A percentile compares a stretch with the other conserved stretches of the same genome.
Conservation (phyloP, 352 stramenopile species). For the Aphanomyces euteiches region DNA sequence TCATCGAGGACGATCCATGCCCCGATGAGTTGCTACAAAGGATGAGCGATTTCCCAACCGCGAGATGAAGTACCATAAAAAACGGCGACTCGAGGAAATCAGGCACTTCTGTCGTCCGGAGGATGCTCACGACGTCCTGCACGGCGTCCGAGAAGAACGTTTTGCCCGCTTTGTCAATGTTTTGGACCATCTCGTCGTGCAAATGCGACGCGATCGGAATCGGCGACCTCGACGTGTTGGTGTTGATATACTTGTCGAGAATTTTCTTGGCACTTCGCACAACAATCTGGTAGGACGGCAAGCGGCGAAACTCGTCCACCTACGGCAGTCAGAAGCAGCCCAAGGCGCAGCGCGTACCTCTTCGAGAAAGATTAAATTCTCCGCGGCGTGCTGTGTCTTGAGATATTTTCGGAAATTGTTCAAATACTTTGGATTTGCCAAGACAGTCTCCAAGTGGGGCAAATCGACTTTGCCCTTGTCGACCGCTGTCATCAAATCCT, state of each 20-base stretch:
- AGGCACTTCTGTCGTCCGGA: conserved; percentile 67
- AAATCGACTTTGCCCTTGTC: conserved; percentile 75
- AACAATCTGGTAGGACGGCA: conserved; percentile 82
- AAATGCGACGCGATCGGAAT: conserved; percentile 55
- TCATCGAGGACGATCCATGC: conserved; percentile 72
- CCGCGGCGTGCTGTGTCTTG: conserved; percentile 69
- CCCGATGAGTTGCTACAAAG: conserved; percentile 46
- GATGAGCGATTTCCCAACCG: neutral
- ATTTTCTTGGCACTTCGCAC: conserved; percentile 78
- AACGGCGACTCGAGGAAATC: conserved; percentile 81
- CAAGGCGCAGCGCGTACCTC: conserved; percentile 32
- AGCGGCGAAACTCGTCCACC: conserved; percentile 71
- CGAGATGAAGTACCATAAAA: conserved; percentile 52
- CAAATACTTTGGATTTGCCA: conserved; percentile 62
- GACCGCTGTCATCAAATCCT: conserved; percentile 53
- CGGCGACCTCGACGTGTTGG: conserved; percentile 46
- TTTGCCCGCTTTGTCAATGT: conserved; percentile 59
- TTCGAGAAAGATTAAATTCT: conserved; percentile 83
- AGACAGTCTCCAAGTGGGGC: conserved; percentile 63
- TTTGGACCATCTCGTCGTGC: conserved; percentile 43
- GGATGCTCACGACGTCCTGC: conserved; percentile 66
- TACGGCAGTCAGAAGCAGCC: neutral
- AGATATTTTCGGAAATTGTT: conserved; percentile 67
- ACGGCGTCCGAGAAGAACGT: conserved; percentile 75
- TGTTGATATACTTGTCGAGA: conserved; percentile 82